Base-by-base conservation (phyloP, 768 basidiomycete genomes). In the Hortiboletus campestris region DNA sequence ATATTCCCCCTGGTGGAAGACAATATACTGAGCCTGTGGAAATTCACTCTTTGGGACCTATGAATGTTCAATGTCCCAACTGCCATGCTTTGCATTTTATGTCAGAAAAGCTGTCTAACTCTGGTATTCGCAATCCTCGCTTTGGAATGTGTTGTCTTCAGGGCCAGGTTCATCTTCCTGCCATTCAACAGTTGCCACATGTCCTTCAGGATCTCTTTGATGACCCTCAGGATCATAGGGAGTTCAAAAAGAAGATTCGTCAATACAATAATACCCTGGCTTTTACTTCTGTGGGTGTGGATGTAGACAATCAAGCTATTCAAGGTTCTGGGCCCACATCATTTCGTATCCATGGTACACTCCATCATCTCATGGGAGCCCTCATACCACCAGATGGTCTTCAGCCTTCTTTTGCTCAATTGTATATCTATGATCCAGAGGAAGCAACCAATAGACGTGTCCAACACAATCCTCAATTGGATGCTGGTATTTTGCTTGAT, bases 361-460 rank as follows among this genome's bases (percentile, higher is more conserved):
- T 80, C 0, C 63, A 62, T 45, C 77, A 81, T 59, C 45, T 49
- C 0, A 64, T 71, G 13, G 78, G 76, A 0, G 49, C 70, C 6
- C 62, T 81, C 0, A 55, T 3, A 0, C 70, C 76, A 25, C 11
- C 50, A 0, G 39, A 46, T 14, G 66, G 56, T 2, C 16, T 41
- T 2, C 36, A 35, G 0, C 72, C 77, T 0, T 34, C 49, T 0
- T 80, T 74, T 67, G 70, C 75, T 1, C 77, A 81, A 49, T 67
- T 80, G 0, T 78, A 77, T 44, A 65, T 79, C 2, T 69, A 75
- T 63, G 77, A 80, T 53, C 68, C 76, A 6, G 36, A 51, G 2
- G 67, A 60, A 1, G 78, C 78, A 0, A 67, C 74, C 1, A 28
- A 74, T 3, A 29, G 50, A 51, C 36, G 74, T 2, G 55, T 65